These are phyloP conservation scores for Simplicillium sp. DNA, from an alignment of 2,329 filamentous ascomycete species.

Conservation along the genomic window DNA sequence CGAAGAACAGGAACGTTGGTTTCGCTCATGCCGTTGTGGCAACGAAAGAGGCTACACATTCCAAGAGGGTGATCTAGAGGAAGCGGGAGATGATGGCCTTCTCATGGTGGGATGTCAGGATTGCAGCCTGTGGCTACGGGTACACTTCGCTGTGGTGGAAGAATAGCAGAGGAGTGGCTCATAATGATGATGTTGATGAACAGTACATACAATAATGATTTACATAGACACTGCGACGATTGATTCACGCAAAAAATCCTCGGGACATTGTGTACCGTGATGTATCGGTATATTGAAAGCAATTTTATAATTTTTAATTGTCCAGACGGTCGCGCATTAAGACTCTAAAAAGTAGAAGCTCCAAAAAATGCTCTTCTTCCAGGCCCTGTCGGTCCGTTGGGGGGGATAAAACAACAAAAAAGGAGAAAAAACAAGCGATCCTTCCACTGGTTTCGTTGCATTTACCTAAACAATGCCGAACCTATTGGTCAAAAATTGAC, in stretches of 20 bases:
- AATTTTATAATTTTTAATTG: slow-evolving; percentile 43
- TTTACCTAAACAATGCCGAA: slow-evolving; percentile 39
- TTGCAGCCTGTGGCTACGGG: slow-evolving; percentile 57
- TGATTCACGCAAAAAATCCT: too few relatives aligned
- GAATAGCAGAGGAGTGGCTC: slow-evolving; percentile 10
- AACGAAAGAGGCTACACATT: slow-evolving; percentile 52
- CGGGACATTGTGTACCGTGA: neutral
- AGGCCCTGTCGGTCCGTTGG: slow-evolving; percentile 27
- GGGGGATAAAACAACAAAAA: slow-evolving; percentile 17
- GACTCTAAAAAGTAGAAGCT: slow-evolving; percentile 46
- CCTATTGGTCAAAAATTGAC: slow-evolving; percentile 41
- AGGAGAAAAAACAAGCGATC: slow-evolving; percentile 9
- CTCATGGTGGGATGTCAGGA: slow-evolving; percentile 56
- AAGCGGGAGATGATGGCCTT: slow-evolving; percentile 47
- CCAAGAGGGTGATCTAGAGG: slow-evolving; percentile 49
- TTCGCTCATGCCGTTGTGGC: slow-evolving; percentile 52
- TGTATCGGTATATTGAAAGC: slow-evolving; percentile 24
- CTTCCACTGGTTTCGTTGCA: slow-evolving; percentile 26
- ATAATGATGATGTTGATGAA: slow-evolving; percentile 7
- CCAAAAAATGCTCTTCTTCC: slow-evolving; percentile 36
- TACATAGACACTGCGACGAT: too few relatives aligned
- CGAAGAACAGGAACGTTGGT: slow-evolving; percentile 39
- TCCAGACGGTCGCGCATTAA: slow-evolving; percentile 47
- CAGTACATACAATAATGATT: slow-evolving; percentile 1
- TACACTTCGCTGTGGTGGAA: slow-evolving; percentile 50